A percentile compares a stretch with the other conserved stretches of the same genome.
Conservation (phyloP, 148 eudicot species). For the Vaccinium macrocarpon region DNA sequence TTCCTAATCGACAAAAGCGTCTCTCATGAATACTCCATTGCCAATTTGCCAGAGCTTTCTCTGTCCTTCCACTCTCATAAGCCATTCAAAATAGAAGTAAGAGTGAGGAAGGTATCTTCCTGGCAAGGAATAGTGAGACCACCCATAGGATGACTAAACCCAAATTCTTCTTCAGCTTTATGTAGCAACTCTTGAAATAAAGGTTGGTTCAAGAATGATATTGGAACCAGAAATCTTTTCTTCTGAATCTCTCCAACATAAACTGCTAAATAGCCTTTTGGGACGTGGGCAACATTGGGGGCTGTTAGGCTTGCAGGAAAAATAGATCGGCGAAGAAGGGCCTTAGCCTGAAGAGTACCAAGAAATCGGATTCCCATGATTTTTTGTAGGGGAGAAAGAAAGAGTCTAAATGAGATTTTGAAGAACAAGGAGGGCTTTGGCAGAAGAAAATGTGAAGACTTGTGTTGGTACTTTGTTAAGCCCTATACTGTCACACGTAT, state of each 20-base stretch:
- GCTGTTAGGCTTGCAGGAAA: neutral
- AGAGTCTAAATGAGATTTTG: neutral
- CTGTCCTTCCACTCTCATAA: neutral
- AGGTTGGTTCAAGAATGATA: neutral
- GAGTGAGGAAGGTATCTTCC: slow-evolving; percentile 41
- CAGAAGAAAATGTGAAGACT: neutral
- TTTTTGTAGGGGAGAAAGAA: neutral
- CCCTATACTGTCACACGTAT: neutral
- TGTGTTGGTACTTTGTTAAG: neutral
- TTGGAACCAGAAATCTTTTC: slow-evolving; percentile 15
- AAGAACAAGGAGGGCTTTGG: neutral
- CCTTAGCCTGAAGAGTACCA: neutral
- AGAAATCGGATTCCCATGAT: slow-evolving; percentile 16
- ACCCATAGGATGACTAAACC: slow-evolving; percentile 57
- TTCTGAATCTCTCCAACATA: slow-evolving; percentile 43
- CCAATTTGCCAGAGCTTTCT: neutral
- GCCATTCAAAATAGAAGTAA: slow-evolving; percentile 16
- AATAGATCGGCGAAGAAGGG: slow-evolving; percentile 12
- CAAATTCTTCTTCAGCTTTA: slow-evolving; percentile 22
- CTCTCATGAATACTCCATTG: neutral
- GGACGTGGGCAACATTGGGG: neutral
- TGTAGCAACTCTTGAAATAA: neutral
- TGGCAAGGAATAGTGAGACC: slow-evolving; percentile 59
- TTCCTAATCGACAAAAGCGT: neutral
- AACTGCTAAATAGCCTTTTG: slow-evolving; percentile 47